Base-by-base conservation (phyloP, 257 asterid genomes). In the Haberlea rhodopensis region DNA sequence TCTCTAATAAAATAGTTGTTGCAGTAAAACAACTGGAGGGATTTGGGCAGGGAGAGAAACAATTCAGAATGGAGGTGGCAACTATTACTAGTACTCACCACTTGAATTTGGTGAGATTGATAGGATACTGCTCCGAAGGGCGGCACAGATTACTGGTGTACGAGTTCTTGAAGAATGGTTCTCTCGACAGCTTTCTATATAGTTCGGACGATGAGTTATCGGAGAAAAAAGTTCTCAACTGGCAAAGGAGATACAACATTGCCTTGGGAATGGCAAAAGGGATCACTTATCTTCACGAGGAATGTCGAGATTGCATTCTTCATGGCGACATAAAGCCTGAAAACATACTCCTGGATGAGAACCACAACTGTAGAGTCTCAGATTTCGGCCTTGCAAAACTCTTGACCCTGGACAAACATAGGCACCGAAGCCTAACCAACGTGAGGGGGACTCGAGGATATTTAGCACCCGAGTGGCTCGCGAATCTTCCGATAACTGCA, bases 391-490 rank as follows among this genome's bases (percentile, higher is more conserved):
- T 84, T 5, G 85, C 91, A 1, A 62, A 72, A 66, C 76, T 81
- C 32, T 32, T 79, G 62, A 72, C 64, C 53, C 32, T 72, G 57
- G 69, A 57, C 16, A 79, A 77, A 20, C 82, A 71, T 1, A 68
- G 49, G 52, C 79, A 77, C 16, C 43, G 70, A 2, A 75, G 79
- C 60, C 7, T 75, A 46, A 73, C 66, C 31, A 72, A 72, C 0
- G 74, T 84, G 46, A 77, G 84, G 71, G 87, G 87, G 0, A 77
- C 86, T 0, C 70, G 82, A 32, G 87, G 91, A n/a, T 84, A 84
- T 59, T 54, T 84, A 21, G 87, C 85, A 0, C 86, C 86, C 0
- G 87, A 84, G 71, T 77, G 82, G 87, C 32, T 62, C n/a, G 69
- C 74, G 1, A 76, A 71, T 25, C 69, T 59, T 2, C 75, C 73